These are phyloP conservation scores for Oryza meridionalis DNA, from an alignment of 176 grass and related monocot species.

Conservation along the genomic window DNA sequence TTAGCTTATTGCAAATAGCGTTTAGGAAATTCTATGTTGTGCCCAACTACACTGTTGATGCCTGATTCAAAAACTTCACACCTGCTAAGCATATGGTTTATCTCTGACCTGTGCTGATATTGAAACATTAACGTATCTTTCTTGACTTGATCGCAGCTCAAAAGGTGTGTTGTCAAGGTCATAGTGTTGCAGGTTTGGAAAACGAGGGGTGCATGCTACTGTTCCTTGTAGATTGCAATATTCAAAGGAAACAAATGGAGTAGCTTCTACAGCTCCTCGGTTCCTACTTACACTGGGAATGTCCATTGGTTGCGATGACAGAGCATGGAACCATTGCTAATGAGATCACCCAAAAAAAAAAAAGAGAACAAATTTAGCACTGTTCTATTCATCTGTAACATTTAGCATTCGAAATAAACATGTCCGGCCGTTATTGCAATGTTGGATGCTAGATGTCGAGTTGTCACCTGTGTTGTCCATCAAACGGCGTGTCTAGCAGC, in stretches of 20 bases:
- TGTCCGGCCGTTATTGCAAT: not conserved
- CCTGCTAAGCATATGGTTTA: not conserved
- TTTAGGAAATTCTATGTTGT: not conserved
- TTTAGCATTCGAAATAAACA: not conserved
- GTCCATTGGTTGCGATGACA: not conserved
- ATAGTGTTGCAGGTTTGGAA: slow-evolving; percentile 11
- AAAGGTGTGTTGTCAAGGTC: slow-evolving; percentile 91
- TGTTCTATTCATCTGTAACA: not conserved
- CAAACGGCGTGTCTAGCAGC: not conserved
- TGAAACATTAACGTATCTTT: not conserved
- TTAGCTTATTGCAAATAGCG: no score
- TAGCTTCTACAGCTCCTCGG: not conserved
- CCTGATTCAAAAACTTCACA: not conserved
- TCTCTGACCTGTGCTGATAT: not conserved
- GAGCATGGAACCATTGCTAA: not conserved
- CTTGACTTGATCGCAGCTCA: slow-evolving; percentile 52
- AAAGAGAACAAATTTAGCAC: not conserved
- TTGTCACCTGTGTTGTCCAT: not conserved
- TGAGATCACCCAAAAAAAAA: not conserved
- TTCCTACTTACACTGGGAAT: not conserved
- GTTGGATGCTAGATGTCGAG: not conserved
- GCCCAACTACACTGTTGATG: not conserved
- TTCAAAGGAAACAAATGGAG: not conserved
- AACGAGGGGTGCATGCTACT: no score
- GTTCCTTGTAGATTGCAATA: not conserved